Percentiles rank a stretch among this genome's conserved stretches.
Evolutionary conservation across 495 filamentous ascomycete species (phyloP).

Genomic region (Articulospora tetracladia): DNA sequence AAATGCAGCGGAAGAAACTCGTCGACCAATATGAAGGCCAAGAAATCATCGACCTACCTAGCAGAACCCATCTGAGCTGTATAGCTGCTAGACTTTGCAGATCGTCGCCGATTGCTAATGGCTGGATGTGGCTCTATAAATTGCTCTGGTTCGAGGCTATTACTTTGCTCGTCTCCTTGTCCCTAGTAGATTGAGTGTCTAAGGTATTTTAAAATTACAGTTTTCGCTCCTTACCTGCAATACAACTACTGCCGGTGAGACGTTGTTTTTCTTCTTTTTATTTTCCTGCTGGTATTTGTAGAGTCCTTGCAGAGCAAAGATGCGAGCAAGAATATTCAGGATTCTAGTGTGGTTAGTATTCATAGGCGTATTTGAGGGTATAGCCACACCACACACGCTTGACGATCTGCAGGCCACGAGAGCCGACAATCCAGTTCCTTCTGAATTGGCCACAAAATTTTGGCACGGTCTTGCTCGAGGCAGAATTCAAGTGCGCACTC

Average conservation of each 20-base stretch:
- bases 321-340: background rate
- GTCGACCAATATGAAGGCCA: no score
- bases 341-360: background rate
- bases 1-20: background rate
- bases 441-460: background rate
- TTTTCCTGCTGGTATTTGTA: background rate
- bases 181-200: no score
- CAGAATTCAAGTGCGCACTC: slow-evolving; percentile 2
- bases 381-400: background rate
- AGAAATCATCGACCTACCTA: no score
- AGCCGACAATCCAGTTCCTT: background rate
- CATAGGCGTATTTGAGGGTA: background rate
- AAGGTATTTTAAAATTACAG: no score
- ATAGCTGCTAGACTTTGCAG: no score
- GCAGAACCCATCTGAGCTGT: no score
- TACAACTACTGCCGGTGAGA: background rate
- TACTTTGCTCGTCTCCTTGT: background rate
- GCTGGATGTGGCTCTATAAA: no score
- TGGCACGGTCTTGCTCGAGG: background rate
- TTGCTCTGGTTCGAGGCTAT: no score
- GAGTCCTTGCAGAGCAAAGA: slow-evolving; percentile 7
- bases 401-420: background rate
- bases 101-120: background rate
- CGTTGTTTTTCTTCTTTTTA: background rate
- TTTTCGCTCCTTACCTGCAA: background rate